Evolutionary conservation across 2,329 filamentous ascomycete genomes (phyloP).

Genomic region (Proliferodiscus dingleyae): DNA sequence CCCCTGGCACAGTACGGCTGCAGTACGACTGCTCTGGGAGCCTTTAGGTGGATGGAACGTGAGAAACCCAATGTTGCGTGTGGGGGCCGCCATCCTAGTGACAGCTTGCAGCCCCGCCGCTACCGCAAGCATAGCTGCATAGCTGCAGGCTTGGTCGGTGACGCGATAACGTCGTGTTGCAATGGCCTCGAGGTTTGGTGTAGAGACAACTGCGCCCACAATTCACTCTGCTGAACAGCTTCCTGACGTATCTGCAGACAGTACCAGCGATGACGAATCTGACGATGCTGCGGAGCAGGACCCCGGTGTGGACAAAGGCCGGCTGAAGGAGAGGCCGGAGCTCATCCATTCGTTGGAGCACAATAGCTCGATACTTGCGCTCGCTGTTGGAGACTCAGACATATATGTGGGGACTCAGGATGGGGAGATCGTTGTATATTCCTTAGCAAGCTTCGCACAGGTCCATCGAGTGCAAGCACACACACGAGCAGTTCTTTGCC

Average conservation of each 20-base stretch:
- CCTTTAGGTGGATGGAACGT: no score
- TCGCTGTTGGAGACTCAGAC: conserved; percentile 73
- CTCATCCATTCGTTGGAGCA: conserved; percentile 72
- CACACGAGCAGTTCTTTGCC: conserved; percentile 81
- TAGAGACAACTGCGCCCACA: conserved; percentile 9
- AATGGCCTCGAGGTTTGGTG: conserved; percentile 26
- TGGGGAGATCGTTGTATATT: conserved; percentile 90
- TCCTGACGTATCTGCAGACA: conserved; percentile 20
- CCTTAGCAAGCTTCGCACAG: conserved; percentile 79
- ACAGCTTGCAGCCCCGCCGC: not conserved
- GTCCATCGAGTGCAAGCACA: conserved; percentile 79
- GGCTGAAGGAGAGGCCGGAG: conserved; percentile 43
- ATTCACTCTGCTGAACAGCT: no score
- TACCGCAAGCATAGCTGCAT: not conserved
- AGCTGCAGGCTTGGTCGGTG: not conserved
- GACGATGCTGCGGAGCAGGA: conserved; percentile 16
- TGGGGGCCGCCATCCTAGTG: not conserved
- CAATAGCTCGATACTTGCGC: conserved; percentile 72
- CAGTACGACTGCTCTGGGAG: no score
- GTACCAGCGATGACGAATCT: conserved; percentile 21
- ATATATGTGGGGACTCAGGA: conserved; percentile 92
- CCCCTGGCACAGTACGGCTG: no score
- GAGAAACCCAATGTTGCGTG: not conserved
- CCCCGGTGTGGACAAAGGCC: conserved; percentile 1
- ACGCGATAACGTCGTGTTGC: conserved; percentile 3